A percentile compares a stretch with the other conserved stretches of the same genome.
Evolutionary conservation across 2,329 filamentous ascomycete genomes (phyloP).

Genomic region (Xylaria sp.): DNA sequence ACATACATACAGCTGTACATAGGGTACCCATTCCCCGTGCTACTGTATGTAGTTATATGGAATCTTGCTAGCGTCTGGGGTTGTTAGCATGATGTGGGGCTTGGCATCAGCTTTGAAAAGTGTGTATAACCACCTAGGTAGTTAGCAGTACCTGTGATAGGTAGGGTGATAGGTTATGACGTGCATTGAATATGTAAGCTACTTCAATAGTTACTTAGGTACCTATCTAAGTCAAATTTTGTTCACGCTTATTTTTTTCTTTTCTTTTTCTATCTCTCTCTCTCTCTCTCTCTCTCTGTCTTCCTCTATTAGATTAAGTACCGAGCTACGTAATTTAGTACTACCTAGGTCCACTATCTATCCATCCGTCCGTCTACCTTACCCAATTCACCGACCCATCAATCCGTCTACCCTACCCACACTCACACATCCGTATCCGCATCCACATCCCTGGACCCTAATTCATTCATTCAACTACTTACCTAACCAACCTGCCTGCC

Average conservation of each 20-base stretch:
- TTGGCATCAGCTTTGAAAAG: neutral
- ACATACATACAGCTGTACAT: too few relatives aligned
- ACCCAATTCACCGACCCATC: constrained; percentile 1
- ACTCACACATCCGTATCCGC: neutral
- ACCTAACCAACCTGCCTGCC: neutral
- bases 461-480: neutral
- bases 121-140: too few relatives aligned
- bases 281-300: too few relatives aligned
- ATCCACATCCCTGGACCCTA: neutral
- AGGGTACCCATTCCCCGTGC: neutral
- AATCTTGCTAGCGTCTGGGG: neutral
- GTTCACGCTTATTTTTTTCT: too few relatives aligned
- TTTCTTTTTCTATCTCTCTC: too few relatives aligned
- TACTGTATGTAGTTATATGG: neutral
- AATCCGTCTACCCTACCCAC: neutral
- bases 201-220: too few relatives aligned
- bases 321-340: neutral
- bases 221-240: too few relatives aligned
- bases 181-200: too few relatives aligned
- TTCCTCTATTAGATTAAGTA: too few relatives aligned
- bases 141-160: neutral
- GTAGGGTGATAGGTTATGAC: too few relatives aligned
- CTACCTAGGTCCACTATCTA: neutral
- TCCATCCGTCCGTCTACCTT: neutral
- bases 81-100: neutral